A percentile compares a stretch with the other conserved stretches of the same genome.
Conservation (phyloP, 768 basidiomycete genomes). For the Chalciporus piperatus region DNA sequence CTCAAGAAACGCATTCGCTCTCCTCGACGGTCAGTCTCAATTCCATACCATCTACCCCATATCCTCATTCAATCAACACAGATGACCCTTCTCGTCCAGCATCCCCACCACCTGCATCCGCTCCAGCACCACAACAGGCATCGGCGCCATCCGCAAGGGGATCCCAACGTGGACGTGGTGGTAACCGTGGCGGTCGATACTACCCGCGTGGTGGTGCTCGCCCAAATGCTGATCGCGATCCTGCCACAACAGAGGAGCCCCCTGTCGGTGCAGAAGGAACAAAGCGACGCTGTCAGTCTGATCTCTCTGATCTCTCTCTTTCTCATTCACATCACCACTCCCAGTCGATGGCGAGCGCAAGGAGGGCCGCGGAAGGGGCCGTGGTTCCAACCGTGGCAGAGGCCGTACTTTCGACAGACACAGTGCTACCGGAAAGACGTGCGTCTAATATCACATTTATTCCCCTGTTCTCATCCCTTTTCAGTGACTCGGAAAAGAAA, state of each 20-base stretch:
- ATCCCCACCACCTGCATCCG: constrained; percentile 34
- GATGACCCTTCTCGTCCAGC: constrained; percentile 47
- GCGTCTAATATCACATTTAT: constrained; percentile 27
- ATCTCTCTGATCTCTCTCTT: neutral
- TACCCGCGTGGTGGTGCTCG: constrained; percentile 60
- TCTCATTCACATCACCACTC: constrained; percentile 6
- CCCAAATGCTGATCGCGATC: constrained; percentile 39
- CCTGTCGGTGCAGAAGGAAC: constrained; percentile 31
- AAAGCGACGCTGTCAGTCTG: constrained; percentile 31
- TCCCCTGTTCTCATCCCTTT: constrained; percentile 12
- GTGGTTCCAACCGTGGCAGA: constrained; percentile 49
- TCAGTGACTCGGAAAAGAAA: constrained; percentile 92
- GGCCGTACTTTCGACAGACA: constrained; percentile 84
- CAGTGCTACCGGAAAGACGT: constrained; percentile 83
- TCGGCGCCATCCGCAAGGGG: constrained; percentile 41
- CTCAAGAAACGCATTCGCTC: constrained; percentile 80
- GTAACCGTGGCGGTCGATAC: constrained; percentile 69
- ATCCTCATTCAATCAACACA: constrained; percentile 20
- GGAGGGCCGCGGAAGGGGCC: constrained; percentile 46
- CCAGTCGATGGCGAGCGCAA: constrained; percentile 43
- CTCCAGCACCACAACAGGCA: constrained; percentile 27
- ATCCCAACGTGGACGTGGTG: constrained; percentile 47
- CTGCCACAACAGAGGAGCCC: constrained; percentile 38
- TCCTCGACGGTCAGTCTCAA: constrained; percentile 65
- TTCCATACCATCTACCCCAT: neutral